Conservation (phyloP, 495 filamentous ascomycete species). For the Letharia lupina region DNA sequence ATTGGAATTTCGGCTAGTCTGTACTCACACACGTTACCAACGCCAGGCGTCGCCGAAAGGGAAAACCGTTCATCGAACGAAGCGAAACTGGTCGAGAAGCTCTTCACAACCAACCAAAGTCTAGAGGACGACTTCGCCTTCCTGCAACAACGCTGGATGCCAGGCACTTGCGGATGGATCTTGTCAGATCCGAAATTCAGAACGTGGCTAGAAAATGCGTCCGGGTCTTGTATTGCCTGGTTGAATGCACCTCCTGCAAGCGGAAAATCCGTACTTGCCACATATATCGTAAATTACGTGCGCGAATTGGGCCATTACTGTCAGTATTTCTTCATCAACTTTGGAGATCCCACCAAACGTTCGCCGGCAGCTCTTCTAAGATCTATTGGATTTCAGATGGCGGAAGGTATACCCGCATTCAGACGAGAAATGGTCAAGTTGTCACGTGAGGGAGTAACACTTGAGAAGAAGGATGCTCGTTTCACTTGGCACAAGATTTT, state of each 20-base stretch:
- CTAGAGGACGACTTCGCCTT: conserved; percentile 30
- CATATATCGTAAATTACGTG: conserved; percentile 25
- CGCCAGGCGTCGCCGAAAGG: neutral
- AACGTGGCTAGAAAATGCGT: conserved; percentile 25
- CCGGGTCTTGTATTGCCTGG: conserved; percentile 28
- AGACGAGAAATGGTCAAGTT: conserved; percentile 24
- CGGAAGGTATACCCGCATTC: conserved; percentile 16
- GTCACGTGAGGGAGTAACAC: conserved; percentile 19
- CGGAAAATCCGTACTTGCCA: conserved; percentile 33
- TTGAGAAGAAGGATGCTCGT: conserved; percentile 27
- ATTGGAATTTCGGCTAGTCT: neutral
- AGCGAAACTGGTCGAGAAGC: conserved; percentile 6
- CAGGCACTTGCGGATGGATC: conserved; percentile 31
- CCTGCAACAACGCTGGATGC: conserved; percentile 30
- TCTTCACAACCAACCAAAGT: conserved; percentile 25
- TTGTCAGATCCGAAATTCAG: conserved; percentile 24
- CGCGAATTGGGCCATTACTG: conserved; percentile 18
- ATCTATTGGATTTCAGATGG: conserved; percentile 35
- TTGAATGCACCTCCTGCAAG: conserved; percentile 26
- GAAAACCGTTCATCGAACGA: neutral
- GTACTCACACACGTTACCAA: neutral
- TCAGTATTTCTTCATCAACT: conserved; percentile 35
- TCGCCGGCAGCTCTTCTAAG: conserved; percentile 26
- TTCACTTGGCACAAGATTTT: conserved; percentile 37
- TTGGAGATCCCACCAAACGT: conserved; percentile 27